Conservation (phyloP, 352 stramenopile genomes). For the Phytophthora fragariae region DNA sequence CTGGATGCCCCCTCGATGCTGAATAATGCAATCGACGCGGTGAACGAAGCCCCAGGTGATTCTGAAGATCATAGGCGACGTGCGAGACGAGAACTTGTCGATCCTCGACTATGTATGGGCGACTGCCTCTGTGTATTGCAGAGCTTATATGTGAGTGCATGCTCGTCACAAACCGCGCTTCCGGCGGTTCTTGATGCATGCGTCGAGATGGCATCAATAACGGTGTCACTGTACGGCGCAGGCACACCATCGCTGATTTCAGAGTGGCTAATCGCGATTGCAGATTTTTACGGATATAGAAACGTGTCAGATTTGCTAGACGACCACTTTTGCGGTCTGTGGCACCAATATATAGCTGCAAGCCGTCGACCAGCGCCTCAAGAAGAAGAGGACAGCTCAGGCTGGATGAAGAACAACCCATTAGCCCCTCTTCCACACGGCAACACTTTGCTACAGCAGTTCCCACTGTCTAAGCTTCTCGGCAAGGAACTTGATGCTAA, state of each 20-base stretch:
- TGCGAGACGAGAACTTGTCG: conserved; percentile 9
- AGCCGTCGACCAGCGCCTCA: conserved; percentile 20
- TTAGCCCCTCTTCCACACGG: conserved; percentile 30
- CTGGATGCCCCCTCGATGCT: conserved; percentile 31
- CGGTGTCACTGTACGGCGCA: conserved; percentile 46
- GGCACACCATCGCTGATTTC: conserved; percentile 45
- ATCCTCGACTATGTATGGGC: conserved; percentile 41
- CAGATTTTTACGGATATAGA: conserved; percentile 57
- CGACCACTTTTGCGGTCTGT: conserved; percentile 75
- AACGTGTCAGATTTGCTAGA: conserved; percentile 53
- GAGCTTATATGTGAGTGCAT: conserved; percentile 73
- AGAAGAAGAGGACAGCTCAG: conserved; percentile 25
- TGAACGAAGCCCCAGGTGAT: not conserved
- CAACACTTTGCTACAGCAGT: conserved; percentile 40
- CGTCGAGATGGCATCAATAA: conserved; percentile 52
- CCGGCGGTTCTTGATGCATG: conserved; percentile 62
- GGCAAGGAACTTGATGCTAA: conserved; percentile 29
- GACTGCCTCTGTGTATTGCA: conserved; percentile 57
- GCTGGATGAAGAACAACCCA: conserved; percentile 30
- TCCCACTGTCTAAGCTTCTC: conserved; percentile 46
- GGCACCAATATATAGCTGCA: conserved; percentile 45
- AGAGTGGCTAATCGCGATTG: conserved; percentile 56
- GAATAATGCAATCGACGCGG: not conserved
- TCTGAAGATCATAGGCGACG: conserved; percentile 12
- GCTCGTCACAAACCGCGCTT: conserved; percentile 63